Evolutionary conservation across 805 yeast species (phyloP), one percentile per base, ranked within the genome.

Genomic region (Aciculoconidium aculeatum): DNA sequence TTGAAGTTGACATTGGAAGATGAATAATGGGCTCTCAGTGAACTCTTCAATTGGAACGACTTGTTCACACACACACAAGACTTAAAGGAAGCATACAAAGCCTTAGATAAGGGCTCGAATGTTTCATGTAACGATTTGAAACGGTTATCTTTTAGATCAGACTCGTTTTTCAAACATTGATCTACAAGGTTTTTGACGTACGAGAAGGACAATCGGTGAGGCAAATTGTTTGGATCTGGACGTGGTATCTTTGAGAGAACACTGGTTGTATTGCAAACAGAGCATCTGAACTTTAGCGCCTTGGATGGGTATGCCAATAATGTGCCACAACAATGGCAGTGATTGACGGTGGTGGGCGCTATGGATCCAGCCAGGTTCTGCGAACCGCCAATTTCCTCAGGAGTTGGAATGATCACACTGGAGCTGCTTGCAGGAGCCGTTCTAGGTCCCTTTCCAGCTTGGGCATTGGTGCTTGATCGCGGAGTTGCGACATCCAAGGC

Each of bases 241-340:
- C n/a, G n/a, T n/a, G n/a, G n/a, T n/a, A n/a, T n/a, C 15, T 22
- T 27, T 3, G 25, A 21, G 4, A 31, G 24, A 8, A 58, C 37
- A 17, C 60, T 57, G 1, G 75, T 74, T 5, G 79, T 68, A 20
- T 61, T 65, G 44, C 94, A 83, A 4, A 74, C 61, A 0, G 77
- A 61, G 45, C 94, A 83, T 34, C 70, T 67, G 46, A 72, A 77
- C 33, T 62, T 62, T n/a, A 32, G 21, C 7, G 55, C 34, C 10
- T 37, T 42, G 15, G 37, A 41, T 2, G 61, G 57, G 28, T 52
- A 54, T 2, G 57, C 42, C 14, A 63, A 37, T 1, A 61, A 35
- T 2, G 58, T 53, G 4, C 61, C 63, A 38, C 70, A 64, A 34
- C 70, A 64, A 8, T 42, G 43, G 35, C 70, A 64, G 28, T 49